Evolutionary conservation across 2,329 filamentous ascomycete genomes (phyloP).

Genomic region (Talaromyces sp.): DNA sequence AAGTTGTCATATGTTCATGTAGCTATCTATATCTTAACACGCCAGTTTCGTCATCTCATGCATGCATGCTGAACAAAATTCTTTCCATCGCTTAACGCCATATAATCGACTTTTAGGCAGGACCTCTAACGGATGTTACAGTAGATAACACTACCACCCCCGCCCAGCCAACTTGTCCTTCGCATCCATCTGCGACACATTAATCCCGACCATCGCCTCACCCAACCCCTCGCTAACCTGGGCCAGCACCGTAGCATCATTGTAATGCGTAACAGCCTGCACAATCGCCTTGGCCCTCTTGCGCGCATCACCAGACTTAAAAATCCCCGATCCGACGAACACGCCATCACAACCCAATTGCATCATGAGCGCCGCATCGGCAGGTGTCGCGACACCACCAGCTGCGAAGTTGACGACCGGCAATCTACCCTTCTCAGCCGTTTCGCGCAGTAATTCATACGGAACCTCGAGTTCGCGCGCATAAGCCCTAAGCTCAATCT

Average conservation of each 20-base stretch:
- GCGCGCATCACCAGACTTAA: constrained; percentile 89
- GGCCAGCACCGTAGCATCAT: constrained; percentile 78
- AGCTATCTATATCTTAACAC: constrained; percentile 3
- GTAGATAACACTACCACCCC: constrained; percentile 63
- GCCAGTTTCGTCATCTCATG: background rate
- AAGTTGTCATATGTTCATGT: constrained; percentile 1
- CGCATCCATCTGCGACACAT: constrained; percentile 71
- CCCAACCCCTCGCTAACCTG: constrained; percentile 84
- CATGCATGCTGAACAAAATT: constrained; percentile 1
- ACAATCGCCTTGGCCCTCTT: constrained; percentile 94
- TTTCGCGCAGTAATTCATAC: constrained; percentile 76
- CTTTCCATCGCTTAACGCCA: constrained; percentile 3
- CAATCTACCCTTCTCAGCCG: constrained; percentile 78
- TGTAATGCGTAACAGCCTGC: constrained; percentile 85
- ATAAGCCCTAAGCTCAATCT: constrained; percentile 71
- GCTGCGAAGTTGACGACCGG: constrained; percentile 98
- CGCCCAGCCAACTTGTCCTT: constrained; percentile 78
- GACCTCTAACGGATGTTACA: background rate
- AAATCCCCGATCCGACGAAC: constrained; percentile 94
- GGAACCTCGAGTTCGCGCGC: constrained; percentile 80
- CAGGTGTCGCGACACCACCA: constrained; percentile 98
- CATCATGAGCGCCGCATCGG: constrained; percentile 98
- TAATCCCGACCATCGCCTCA: constrained; percentile 98
- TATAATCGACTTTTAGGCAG: constrained; percentile 1
- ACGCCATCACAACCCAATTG: constrained; percentile 97